phyloP scores from a whole-genome alignment of 2,329 filamentous ascomycete genomes.

The Penicillium sp. region DNA sequence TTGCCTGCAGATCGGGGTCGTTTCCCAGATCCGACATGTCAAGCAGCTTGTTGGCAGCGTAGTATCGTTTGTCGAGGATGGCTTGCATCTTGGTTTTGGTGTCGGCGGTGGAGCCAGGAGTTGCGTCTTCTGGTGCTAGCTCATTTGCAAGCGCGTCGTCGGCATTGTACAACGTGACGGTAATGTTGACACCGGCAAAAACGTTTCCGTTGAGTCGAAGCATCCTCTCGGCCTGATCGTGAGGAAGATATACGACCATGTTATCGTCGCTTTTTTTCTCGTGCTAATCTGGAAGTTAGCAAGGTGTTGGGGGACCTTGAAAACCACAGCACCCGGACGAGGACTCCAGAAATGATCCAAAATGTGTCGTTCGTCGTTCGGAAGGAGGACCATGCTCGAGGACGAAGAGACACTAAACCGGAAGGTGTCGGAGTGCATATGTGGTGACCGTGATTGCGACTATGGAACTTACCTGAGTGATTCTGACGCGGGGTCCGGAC shows the following conservation, averaged over 20 bases:
- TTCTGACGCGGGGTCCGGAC: conserved; percentile 57
- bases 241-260: conserved; percentile 66
- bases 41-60: conserved; percentile 70
- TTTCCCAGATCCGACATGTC: conserved; percentile 76
- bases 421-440: conserved; percentile 37
- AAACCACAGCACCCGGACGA: conserved; percentile 39
- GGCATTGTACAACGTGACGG: conserved; percentile 52
- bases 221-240: conserved; percentile 65
- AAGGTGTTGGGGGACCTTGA: conserved; percentile 54
- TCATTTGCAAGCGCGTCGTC: conserved; percentile 23
- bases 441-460: conserved; percentile 43
- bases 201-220: conserved; percentile 67
- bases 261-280: conserved; percentile 64
- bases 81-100: conserved; percentile 68
- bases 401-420: conserved; percentile 42
- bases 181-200: conserved; percentile 67
- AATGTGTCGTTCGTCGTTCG: conserved; percentile 44
- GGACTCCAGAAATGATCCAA: conserved; percentile 30
- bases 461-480: conserved; percentile 74
- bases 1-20: conserved; percentile 69
- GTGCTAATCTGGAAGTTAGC: conserved; percentile 70
- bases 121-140: conserved; percentile 27
- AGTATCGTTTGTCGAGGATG: conserved; percentile 75
- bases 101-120: conserved; percentile 55
- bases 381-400: conserved; percentile 43